These are phyloP conservation scores for Rutstroemia sp. DNA, from an alignment of 2,329 filamentous ascomycete species.

Conservation along the genomic window DNA sequence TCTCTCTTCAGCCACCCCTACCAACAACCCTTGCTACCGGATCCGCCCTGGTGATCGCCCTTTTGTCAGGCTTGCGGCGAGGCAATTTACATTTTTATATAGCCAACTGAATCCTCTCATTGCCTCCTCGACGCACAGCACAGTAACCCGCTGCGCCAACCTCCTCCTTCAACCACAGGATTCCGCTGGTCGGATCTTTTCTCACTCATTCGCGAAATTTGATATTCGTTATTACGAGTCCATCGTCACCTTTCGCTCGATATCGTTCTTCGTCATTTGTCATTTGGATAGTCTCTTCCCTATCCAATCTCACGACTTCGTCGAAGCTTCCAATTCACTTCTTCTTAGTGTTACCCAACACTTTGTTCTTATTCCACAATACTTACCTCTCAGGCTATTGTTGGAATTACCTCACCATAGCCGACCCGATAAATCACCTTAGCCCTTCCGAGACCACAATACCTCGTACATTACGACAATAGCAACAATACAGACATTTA, in stretches of 20 bases:
- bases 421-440: constrained; percentile 1
- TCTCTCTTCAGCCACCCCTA: constrained; percentile 4
- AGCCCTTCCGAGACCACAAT: constrained; percentile 5
- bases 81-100: constrained; percentile 8
- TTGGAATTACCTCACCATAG: too few relatives aligned
- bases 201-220: constrained; percentile 9
- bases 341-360: background rate
- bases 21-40: background rate
- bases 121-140: constrained; percentile 2
- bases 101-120: constrained; percentile 9
- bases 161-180: constrained; percentile 3
- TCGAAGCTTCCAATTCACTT: constrained; percentile 8
- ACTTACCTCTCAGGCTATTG: too few relatives aligned
- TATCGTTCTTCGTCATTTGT: background rate
- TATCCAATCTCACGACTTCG: background rate
- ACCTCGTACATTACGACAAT: constrained; percentile 5
- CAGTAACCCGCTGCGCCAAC: constrained; percentile 9
- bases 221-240: constrained; percentile 7
- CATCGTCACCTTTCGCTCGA: background rate
- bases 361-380: too few relatives aligned
- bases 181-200: constrained; percentile 10
- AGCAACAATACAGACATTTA: constrained; percentile 1
- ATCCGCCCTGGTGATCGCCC: constrained; percentile 3
- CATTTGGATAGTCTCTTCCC: too few relatives aligned
- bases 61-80: constrained; percentile 8